Evolutionary conservation across 2,329 filamentous ascomycete genomes (phyloP), one percentile per base, ranked within the genome.

Genomic region (Cryphonectria radicalis): DNA sequence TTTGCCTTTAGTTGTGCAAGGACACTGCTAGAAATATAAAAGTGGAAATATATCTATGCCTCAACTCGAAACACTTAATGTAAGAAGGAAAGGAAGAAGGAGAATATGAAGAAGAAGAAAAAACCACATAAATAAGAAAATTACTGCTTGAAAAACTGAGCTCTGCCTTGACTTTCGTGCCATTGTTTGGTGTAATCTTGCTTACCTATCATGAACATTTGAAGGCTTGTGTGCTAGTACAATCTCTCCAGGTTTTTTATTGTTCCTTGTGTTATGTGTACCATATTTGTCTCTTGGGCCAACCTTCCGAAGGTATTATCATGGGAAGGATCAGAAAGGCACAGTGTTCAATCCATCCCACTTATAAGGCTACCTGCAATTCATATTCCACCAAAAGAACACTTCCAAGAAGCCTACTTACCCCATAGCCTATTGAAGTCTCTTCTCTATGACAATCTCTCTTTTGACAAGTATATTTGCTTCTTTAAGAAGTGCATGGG

Each of bases 301-400:
- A 74, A 43, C 22, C 86, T 86, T 74, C 81, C 81, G 76, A 84
- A 90, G 6, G 82, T 84, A 71, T 88, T 84, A 70, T 88, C 81
- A 4, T 77, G 78, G 78, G 87, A 89, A 6, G 87, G 85, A 75
- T 86, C 79, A 2, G 83, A 1, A 85, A 87, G 2, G 86, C 83
- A 6, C 86, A 86, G 25, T 85, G 86, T 6, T 76, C 79, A 74
- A 79, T 79, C 32, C 32, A 59, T 80, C 79, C 88, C 88, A 90
- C 75, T 83, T 79, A 78, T 85, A 84, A 77, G 82, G 86, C 88
- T 87, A 90, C 80, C 89, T 89, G 71, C 79, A 82, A 77, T 88
- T 88, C 74, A 86, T 82, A 73, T 88, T 86, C 8, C 81, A 80
- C n/a, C 10, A 13, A 40, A 11, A 63, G 83, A 72, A 75, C 86